Evolutionary conservation across 495 filamentous ascomycete genomes (phyloP), one percentile per base, ranked within the genome.

Genomic region (Aspergillus cristatus): DNA sequence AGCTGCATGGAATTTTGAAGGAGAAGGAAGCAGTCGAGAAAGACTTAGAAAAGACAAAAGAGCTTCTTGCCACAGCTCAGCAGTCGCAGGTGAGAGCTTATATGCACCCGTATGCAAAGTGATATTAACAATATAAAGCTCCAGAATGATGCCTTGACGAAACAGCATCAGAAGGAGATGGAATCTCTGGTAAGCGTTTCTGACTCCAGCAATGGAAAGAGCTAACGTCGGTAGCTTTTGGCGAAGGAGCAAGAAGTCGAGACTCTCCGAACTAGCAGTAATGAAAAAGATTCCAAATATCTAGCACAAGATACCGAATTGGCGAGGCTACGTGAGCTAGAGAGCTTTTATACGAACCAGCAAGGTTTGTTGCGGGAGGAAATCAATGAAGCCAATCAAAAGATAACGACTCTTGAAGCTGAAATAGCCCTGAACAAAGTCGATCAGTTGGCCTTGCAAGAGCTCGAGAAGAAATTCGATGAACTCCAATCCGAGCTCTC

Each of bases 1-100:
- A 54, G 18, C 31, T 60, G 6, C 46, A 51, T 8, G 31, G 24
- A 6, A 26, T 55, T 5, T 24, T 50, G 26, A 30, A 35, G 12
- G 52, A 56, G 5, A 65, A 58, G 13, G 7, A 41, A 2, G 47
- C 47, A 1, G 11, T 55, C 11, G 43, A 55, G 35, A 46, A 28
- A 7, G 17, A 42, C 12, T 13, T 43, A 2, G 33, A 41, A 8
- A 32, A 35, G 1, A 8, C 52, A 7, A 41, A 46, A 4, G 32
- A 32, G 18, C 43, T 57, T 15, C 35, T 67, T 22, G 32, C 12
- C 1, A 37, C 37, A 3, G 32, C 45, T 11, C 49, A 58, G 33
- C 36, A 37, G 6, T 46, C 46, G 5, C 39, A 62, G 45, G 60
- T 67, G 45, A 38, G 50, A 36, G 10, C 13, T 6, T 45, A 10